Evolutionary conservation across 192 early-diverging fungal species (phyloP), one percentile per base, ranked within the genome.

Genomic region (Coemansia asiatica): DNA sequence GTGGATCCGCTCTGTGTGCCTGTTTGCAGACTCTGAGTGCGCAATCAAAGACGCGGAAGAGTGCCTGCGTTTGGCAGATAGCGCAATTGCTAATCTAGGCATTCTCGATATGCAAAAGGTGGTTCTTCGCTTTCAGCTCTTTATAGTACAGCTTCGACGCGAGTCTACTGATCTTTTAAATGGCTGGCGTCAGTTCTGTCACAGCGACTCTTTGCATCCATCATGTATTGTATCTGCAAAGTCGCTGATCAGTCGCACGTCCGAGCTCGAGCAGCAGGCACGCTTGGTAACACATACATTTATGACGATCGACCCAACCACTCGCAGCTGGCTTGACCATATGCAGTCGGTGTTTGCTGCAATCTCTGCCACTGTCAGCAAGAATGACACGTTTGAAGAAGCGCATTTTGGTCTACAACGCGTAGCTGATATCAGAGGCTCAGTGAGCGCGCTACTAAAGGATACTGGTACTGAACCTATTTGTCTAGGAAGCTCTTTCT

Each of bases 91-190:
- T n/a, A 25, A 56, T 2, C 62, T 76, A 25, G 63, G 61, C 2
- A 46, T 47, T 0, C 58, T 82, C n/a, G 56, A 76, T 40, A 68
- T 22, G 38, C 62, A 74, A 46, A 26, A 47, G 6, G 9, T 65
- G 7, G 27, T 49, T 0, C 60, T 64, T n/a, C 13, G 4, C 7
- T 75, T 57, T 44, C 79, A 75, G 56, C 54, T 73, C 47, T 71
- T 61, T 21, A 26, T 82, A 16, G 35, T 82, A 13, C 74, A 76
- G 65, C 61, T 82, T 53, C 74, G 71, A 4, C 50, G 33, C 18
- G 79, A 73, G 35, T 13, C 71, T 12, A 64, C 68, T 4, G 27
- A 48, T 6, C 33, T 74, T 19, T 25, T 70, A 9, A 19, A 60
- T 46, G 63, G 56, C 57, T 74, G 74, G 67, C 47, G 18, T 4